Evolutionary conservation across 176 grass and related monocot genomes (phyloP).

Genomic region (Saccharum officinarum): DNA sequence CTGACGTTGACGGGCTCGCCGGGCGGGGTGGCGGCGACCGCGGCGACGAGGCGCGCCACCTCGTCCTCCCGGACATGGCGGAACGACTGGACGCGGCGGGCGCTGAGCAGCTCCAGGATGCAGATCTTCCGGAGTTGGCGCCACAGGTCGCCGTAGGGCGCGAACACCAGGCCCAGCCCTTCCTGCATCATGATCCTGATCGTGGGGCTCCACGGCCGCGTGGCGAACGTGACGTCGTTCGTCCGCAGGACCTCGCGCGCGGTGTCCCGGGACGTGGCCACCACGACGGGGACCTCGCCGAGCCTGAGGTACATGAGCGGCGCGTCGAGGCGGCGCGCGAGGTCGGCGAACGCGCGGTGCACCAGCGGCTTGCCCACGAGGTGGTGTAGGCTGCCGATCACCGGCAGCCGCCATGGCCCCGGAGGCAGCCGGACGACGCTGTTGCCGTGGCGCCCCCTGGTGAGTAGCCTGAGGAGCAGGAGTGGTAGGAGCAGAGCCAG

Average conservation of each 20-base stretch:
- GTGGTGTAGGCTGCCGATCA: conserved; percentile 54
- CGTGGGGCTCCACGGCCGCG: conserved; percentile 28
- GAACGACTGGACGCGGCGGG: conserved; percentile 33
- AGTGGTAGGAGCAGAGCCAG: conserved; percentile 25
- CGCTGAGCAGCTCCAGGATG: conserved; percentile 33
- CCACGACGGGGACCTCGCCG: conserved; percentile 36
- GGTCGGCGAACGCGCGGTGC: conserved; percentile 33
- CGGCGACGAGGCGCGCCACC: conserved; percentile 4
- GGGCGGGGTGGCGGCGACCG: not conserved
- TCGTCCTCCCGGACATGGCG: conserved; percentile 37
- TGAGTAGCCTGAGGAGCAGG: conserved; percentile 3
- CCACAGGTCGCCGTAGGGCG: conserved; percentile 30
- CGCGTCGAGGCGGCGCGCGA: not conserved
- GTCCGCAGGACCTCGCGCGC: conserved; percentile 26
- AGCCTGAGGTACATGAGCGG: conserved; percentile 49
- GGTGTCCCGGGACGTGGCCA: conserved; percentile 20
- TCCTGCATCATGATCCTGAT: not conserved
- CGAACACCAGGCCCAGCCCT: conserved; percentile 26
- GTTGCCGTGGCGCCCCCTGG: not conserved
- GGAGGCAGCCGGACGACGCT: conserved; percentile 5
- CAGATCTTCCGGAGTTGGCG: conserved; percentile 33
- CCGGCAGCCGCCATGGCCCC: conserved; percentile 32
- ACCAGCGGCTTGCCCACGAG: not conserved
- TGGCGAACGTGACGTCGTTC: conserved; percentile 22
- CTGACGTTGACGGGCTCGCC: conserved; percentile 20